Percentiles rank a stretch among this genome's conserved stretches.
Conservation (phyloP, 2,329 filamentous ascomycete genomes). For the Penicillium expansum region DNA sequence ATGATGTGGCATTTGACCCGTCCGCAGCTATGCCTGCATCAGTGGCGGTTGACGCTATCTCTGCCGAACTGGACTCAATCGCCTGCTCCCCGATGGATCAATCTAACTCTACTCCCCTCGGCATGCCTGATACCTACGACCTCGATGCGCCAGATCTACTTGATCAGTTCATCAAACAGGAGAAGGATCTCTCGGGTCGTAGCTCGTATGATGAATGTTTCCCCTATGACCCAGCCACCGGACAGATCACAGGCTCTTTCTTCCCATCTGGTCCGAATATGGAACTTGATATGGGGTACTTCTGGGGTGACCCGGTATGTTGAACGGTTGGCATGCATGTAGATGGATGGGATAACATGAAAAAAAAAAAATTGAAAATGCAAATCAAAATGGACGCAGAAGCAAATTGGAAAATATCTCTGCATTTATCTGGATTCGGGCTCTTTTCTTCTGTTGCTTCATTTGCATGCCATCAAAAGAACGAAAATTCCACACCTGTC, state of each 20-base stretch:
- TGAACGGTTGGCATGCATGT: conserved; percentile 2
- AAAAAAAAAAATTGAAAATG: background rate
- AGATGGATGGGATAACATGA: background rate
- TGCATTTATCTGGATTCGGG: background rate
- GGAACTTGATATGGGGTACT: conserved; percentile 34
- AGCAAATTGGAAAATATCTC: conserved; percentile 3
- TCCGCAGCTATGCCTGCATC: conserved; percentile 12
- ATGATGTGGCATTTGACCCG: conserved; percentile 23
- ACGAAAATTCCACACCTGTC: background rate
- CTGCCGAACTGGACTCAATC: conserved; percentile 23
- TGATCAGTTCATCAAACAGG: conserved; percentile 27
- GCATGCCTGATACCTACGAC: conserved; percentile 15
- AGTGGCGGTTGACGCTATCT: conserved; percentile 14
- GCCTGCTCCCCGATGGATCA: conserved; percentile 29
- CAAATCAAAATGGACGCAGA: background rate
- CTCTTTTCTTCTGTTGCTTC: conserved; percentile 7
- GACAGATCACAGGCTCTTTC: conserved; percentile 39
- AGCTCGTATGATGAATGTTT: conserved; percentile 32
- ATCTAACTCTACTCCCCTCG: conserved; percentile 17
- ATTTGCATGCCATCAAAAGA: conserved; percentile 8
- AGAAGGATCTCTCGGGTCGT: conserved; percentile 24
- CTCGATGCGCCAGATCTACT: conserved; percentile 28
- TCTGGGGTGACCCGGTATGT: conserved; percentile 33
- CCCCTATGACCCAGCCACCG: conserved; percentile 36
- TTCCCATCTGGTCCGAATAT: conserved; percentile 32